These are phyloP conservation scores for Lactifluus piperatus DNA, from an alignment of 768 basidiomycete genomes.

Conservation along the genomic window DNA sequence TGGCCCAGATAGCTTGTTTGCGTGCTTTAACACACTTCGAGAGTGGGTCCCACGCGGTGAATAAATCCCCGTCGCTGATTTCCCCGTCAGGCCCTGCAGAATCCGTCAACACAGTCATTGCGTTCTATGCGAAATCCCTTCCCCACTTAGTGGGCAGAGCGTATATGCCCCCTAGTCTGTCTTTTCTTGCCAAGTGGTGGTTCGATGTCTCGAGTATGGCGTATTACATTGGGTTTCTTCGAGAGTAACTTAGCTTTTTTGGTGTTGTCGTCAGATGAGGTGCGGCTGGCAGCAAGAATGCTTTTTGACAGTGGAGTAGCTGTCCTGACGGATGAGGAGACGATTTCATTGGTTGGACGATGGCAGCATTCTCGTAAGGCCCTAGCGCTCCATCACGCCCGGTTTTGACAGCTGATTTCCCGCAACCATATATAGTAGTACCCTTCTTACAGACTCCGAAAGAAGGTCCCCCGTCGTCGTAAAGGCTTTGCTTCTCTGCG, in stretches of 20 bases:
- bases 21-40: slow-evolving; percentile 64
- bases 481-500: slow-evolving; percentile 71
- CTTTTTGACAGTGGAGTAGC: slow-evolving; percentile 72
- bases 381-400: background rate
- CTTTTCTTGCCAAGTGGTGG: slow-evolving; percentile 68
- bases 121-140: slow-evolving; percentile 74
- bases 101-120: slow-evolving; percentile 61
- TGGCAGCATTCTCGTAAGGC: slow-evolving; percentile 57
- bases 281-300: slow-evolving; percentile 66
- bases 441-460: slow-evolving; percentile 51
- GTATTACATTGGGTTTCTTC: background rate
- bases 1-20: slow-evolving; percentile 59
- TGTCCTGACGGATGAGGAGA: slow-evolving; percentile 58
- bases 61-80: background rate
- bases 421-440: slow-evolving; percentile 40
- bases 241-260: background rate
- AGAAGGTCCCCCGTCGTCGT: slow-evolving; percentile 52
- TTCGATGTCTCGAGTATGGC: slow-evolving; percentile 61
- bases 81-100: slow-evolving; percentile 50
- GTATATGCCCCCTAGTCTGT: slow-evolving; percentile 63
- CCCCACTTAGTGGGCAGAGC: slow-evolving; percentile 46
- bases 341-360: slow-evolving; percentile 45
- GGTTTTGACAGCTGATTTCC: slow-evolving; percentile 11
- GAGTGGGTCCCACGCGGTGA: slow-evolving; percentile 32
- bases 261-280: slow-evolving; percentile 40